A percentile compares a stretch with the other conserved stretches of the same genome.
Evolutionary conservation across 2,329 filamentous ascomycete genomes (phyloP).

Genomic region (Akanthomyces muscarius): DNA sequence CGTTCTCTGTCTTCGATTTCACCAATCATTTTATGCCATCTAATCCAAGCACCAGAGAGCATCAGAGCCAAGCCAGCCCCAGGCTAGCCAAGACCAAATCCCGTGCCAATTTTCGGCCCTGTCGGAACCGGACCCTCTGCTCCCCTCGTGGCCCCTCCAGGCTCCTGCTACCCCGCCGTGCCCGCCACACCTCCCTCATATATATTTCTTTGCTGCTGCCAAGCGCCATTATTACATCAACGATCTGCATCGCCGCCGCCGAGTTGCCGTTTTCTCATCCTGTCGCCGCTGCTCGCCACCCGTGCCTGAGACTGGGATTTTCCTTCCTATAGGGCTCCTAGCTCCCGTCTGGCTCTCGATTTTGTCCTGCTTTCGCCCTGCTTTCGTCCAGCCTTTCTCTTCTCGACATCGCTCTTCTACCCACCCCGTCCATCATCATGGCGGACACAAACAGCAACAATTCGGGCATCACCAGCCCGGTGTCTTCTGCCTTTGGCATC

Average conservation of each 20-base stretch:
- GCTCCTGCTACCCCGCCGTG: neutral
- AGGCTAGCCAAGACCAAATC: slow-evolving; percentile 2
- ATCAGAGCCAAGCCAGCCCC: neutral
- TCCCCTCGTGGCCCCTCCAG: neutral
- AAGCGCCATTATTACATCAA: slow-evolving; percentile 14
- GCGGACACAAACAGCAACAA: slow-evolving; percentile 9
- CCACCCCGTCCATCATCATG: slow-evolving; percentile 1
- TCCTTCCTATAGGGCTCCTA: neutral
- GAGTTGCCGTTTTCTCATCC: neutral
- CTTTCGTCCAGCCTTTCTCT: neutral
- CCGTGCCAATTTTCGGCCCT: neutral
- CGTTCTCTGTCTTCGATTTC: neutral
- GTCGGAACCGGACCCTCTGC: slow-evolving; percentile 10
- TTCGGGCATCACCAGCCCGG: slow-evolving; percentile 13
- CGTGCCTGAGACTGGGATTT: neutral
- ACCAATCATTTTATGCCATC: neutral
- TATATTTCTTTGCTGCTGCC: neutral
- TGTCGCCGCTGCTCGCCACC: neutral
- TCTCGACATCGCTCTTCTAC: neutral
- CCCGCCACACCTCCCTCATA: neutral
- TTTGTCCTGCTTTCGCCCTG: too few relatives aligned
- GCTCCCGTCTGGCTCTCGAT: neutral
- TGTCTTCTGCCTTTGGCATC: slow-evolving; percentile 18
- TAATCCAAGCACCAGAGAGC: neutral
- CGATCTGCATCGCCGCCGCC: neutral